Conservation (phyloP, 805 yeast genomes). For the Candida vartiovaarae region DNA sequence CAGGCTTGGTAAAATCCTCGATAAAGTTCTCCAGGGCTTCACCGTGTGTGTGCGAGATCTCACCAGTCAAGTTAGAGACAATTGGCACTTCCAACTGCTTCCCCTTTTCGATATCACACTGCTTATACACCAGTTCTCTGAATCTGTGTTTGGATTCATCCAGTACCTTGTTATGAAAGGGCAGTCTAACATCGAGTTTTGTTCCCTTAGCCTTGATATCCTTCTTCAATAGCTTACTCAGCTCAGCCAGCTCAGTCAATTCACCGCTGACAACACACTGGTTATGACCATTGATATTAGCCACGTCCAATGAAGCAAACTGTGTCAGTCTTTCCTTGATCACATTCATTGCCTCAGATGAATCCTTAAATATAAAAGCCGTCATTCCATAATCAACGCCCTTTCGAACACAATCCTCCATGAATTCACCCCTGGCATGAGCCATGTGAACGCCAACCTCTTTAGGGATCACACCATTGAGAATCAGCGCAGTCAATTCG, state of each 20-base stretch:
- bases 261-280: constrained; percentile 39
- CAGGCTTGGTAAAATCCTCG: constrained; percentile 37
- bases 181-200: constrained; percentile 32
- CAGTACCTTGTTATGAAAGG: constrained; percentile 38
- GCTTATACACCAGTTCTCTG: constrained; percentile 10
- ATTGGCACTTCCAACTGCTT: constrained; percentile 27
- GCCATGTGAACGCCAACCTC: constrained; percentile 19
- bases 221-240: constrained; percentile 13
- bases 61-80: constrained; percentile 32
- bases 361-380: constrained; percentile 26
- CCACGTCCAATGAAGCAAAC: constrained; percentile 25
- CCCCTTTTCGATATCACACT: constrained; percentile 6
- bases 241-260: constrained; percentile 8
- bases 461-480: constrained; percentile 24
- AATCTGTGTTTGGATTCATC: constrained; percentile 25
- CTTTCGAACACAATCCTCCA: constrained; percentile 26
- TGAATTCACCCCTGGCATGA: constrained; percentile 30
- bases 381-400: constrained; percentile 28
- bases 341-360: neutral
- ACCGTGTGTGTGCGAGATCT: constrained; percentile 17
- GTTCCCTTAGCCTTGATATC: constrained; percentile 23
- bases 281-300: constrained; percentile 33
- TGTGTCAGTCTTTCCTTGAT: constrained; percentile 3
- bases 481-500: constrained; percentile 32
- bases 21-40: constrained; percentile 29